These are phyloP conservation scores for Mycosphaerella sp. DNA, from an alignment of 2,329 filamentous ascomycete species.

Conservation along the genomic window DNA sequence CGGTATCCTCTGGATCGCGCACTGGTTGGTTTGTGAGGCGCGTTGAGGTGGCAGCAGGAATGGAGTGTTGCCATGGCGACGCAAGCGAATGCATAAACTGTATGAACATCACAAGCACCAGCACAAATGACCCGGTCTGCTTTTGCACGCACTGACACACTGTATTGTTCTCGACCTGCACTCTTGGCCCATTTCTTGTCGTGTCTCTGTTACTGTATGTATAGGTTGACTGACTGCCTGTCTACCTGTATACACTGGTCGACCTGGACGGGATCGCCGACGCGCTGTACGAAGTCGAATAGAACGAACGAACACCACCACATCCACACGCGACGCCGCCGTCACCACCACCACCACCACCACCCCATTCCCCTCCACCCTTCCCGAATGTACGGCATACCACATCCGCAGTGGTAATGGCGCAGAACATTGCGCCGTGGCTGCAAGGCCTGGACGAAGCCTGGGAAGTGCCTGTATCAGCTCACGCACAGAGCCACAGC, in stretches of 20 bases:
- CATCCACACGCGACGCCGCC: neutral
- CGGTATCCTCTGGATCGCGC: too few relatives aligned
- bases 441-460: slow-evolving; percentile 69
- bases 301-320: neutral
- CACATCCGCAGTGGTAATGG: slow-evolving; percentile 17
- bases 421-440: slow-evolving; percentile 55
- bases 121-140: neutral
- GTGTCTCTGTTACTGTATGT: neutral
- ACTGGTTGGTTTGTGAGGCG: neutral
- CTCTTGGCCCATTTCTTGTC: neutral
- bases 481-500: slow-evolving; percentile 3
- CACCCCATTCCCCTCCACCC: neutral
- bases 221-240: neutral
- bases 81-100: neutral
- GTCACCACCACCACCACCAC: neutral
- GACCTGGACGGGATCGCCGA: neutral
- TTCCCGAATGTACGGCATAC: slow-evolving; percentile 10
- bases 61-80: slow-evolving; percentile 6
- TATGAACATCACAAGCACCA: neutral
- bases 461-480: slow-evolving; percentile 22
- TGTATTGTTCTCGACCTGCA: neutral
- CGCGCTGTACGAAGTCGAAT: too few relatives aligned
- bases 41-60: slow-evolving; percentile 2
- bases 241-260: neutral
- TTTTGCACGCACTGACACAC: neutral